These are phyloP conservation scores for Populus ilicifolia DNA, from an alignment of 345 rosid species.

Conservation along the genomic window DNA sequence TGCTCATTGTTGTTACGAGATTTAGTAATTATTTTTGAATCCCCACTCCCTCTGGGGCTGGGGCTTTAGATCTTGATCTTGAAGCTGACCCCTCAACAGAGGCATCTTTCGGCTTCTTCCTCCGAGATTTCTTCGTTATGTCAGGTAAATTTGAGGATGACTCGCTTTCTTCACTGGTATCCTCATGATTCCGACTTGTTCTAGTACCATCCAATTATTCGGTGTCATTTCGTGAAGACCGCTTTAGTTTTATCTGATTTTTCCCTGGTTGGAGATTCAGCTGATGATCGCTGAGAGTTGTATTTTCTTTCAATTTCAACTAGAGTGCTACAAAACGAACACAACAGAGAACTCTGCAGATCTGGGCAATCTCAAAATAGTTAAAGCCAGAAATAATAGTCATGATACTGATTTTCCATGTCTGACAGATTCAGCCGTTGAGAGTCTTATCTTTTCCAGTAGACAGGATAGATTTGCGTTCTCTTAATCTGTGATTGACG, in stretches of 20 bases:
- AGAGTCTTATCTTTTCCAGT: not conserved
- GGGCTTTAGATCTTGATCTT: conserved; percentile 32
- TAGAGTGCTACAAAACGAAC: not conserved
- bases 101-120: conserved; percentile 40
- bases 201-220: conserved; percentile 4
- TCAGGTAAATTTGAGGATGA: conserved; percentile 25
- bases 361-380: not conserved
- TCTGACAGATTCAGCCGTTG: not conserved
- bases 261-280: conserved; percentile 38
- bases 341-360: not conserved
- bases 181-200: conserved; percentile 3
- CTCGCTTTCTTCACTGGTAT: conserved; percentile 20
- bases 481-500: not conserved
- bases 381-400: not conserved
- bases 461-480: not conserved
- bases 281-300: not conserved
- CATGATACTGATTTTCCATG: not conserved
- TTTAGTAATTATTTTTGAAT: conserved; percentile 31
- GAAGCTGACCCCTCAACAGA: conserved; percentile 7
- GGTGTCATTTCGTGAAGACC: conserved; percentile 30
- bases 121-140: conserved; percentile 32
- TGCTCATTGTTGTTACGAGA: conserved; percentile 1
- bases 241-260: conserved; percentile 44
- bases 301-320: not conserved
- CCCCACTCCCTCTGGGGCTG: conserved; percentile 30